phyloP scores from a whole-genome alignment of 1,139 yeast genomes.

The Sugiyamaella castrensis region DNA sequence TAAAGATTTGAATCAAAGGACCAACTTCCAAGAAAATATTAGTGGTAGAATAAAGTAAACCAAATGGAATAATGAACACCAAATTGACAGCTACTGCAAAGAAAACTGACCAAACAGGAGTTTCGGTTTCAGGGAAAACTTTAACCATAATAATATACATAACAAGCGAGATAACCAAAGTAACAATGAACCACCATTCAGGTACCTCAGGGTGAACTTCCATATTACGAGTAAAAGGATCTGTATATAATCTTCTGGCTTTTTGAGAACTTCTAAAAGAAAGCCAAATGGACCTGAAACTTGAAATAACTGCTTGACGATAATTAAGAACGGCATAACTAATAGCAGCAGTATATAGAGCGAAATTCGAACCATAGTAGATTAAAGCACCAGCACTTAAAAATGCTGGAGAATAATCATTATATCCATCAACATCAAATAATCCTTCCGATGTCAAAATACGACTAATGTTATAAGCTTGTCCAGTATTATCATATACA shows the following conservation, averaged over 20 bases:
- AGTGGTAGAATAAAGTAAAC: conserved; percentile 41
- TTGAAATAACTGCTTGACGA: conserved; percentile 12
- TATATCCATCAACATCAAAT: conserved; percentile 34
- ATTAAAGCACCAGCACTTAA: conserved; percentile 40
- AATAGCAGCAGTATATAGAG: conserved; percentile 40
- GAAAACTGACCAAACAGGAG: conserved; percentile 57
- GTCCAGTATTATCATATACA: conserved; percentile 49
- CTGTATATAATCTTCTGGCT: conserved; percentile 37
- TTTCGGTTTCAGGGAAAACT: conserved; percentile 43
- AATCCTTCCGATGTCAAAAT: conserved; percentile 41
- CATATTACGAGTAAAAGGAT: conserved; percentile 57
- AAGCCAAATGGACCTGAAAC: conserved; percentile 15
- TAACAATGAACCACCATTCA: conserved; percentile 54
- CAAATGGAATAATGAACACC: conserved; percentile 52
- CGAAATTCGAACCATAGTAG: conserved; percentile 33
- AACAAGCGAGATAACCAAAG: conserved; percentile 44
- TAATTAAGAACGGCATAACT: conserved; percentile 46
- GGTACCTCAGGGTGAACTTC: conserved; percentile 57
- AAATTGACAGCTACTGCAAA: conserved; percentile 54
- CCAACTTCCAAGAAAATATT: conserved; percentile 49
- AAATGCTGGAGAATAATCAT: conserved; percentile 47
- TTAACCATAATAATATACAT: conserved; percentile 46
- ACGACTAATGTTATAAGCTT: conserved; percentile 41
- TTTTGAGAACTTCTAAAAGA: conserved; percentile 17
- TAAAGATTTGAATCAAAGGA: conserved; percentile 52